These are phyloP conservation scores for Nakazawaea peltata DNA, from an alignment of 805 yeast species.

Conservation along the genomic window DNA sequence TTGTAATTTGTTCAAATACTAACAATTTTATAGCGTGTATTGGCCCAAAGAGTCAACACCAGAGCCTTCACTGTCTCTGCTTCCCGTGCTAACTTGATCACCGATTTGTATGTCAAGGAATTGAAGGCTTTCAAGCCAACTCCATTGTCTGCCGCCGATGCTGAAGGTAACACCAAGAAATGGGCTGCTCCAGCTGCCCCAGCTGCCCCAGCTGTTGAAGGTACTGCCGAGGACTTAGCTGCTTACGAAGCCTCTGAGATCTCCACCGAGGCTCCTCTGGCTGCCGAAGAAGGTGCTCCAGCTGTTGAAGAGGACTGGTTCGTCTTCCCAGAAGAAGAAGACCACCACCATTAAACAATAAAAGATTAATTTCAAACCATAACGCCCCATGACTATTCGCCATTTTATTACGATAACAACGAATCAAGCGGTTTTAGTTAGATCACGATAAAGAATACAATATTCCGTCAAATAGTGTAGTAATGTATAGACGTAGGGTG, in stretches of 20 bases:
- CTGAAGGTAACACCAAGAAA: slow-evolving; percentile 71
- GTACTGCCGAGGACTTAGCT: slow-evolving; percentile 54
- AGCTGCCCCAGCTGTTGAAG: slow-evolving; percentile 62
- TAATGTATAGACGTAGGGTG: no score
- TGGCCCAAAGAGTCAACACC: slow-evolving; percentile 18
- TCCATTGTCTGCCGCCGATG: slow-evolving; percentile 62
- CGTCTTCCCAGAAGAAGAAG: slow-evolving; percentile 65
- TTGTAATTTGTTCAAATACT: no score
- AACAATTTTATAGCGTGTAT: slow-evolving; percentile 13
- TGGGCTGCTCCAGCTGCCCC: slow-evolving; percentile 84
- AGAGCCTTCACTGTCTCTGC: slow-evolving; percentile 28
- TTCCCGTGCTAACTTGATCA: slow-evolving; percentile 47
- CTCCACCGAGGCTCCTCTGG: slow-evolving; percentile 51
- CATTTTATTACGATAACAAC: no score
- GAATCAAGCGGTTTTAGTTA: no score
- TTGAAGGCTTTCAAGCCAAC: slow-evolving; percentile 85
- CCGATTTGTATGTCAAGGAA: slow-evolving; percentile 83
- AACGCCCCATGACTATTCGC: background rate
- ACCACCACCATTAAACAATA: slow-evolving; percentile 26
- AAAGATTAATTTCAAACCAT: background rate
- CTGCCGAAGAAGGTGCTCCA: slow-evolving; percentile 33
- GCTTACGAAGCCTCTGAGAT: slow-evolving; percentile 66
- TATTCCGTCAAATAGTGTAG: no score
- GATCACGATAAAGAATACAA: no score
- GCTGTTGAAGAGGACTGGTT: slow-evolving; percentile 59